Percentiles rank a stretch among this genome's conserved stretches.
Conservation (phyloP, 345 rosid species). For the Eucalyptus tenuipes region DNA sequence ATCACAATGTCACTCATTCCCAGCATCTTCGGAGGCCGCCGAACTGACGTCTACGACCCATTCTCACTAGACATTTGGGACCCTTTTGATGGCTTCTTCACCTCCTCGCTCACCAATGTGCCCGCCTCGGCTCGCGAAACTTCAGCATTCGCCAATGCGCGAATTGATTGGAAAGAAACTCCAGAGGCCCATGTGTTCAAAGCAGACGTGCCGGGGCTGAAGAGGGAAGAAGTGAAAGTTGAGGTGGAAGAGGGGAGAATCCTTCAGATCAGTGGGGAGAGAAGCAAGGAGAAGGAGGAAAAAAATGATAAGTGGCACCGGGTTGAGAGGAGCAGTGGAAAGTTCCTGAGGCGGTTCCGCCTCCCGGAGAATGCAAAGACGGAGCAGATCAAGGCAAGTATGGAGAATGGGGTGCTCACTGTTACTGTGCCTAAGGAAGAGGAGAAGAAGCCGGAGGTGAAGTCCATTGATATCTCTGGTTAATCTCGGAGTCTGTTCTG, state of each 20-base stretch:
- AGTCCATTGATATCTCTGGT: neutral
- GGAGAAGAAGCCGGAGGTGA: conserved; percentile 4
- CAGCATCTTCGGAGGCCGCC: neutral
- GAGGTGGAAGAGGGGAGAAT: conserved; percentile 18
- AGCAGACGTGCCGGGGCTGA: conserved; percentile 10
- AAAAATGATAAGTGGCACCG: conserved; percentile 18
- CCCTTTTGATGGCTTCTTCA: neutral
- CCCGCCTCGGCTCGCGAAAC: neutral
- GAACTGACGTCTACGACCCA: conserved; percentile 11
- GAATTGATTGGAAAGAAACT: conserved; percentile 19
- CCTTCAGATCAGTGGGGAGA: conserved; percentile 12
- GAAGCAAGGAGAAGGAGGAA: conserved; percentile 7
- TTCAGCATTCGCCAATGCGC: neutral
- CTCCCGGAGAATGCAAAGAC: conserved; percentile 10
- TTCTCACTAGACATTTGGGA: conserved; percentile 18
- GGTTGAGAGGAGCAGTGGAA: conserved; percentile 5
- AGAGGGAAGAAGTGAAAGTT: conserved; percentile 19
- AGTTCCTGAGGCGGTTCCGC: conserved; percentile 17
- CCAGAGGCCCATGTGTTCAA: conserved; percentile 12
- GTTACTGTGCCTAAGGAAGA: conserved; percentile 11
- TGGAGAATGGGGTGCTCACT: conserved; percentile 16
- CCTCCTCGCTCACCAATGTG: neutral
- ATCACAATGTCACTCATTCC: conserved; percentile 7
- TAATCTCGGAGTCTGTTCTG: neutral
- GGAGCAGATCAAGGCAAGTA: conserved; percentile 7